Conservation (phyloP, 768 basidiomycete genomes). For the Russula vinacea region DNA sequence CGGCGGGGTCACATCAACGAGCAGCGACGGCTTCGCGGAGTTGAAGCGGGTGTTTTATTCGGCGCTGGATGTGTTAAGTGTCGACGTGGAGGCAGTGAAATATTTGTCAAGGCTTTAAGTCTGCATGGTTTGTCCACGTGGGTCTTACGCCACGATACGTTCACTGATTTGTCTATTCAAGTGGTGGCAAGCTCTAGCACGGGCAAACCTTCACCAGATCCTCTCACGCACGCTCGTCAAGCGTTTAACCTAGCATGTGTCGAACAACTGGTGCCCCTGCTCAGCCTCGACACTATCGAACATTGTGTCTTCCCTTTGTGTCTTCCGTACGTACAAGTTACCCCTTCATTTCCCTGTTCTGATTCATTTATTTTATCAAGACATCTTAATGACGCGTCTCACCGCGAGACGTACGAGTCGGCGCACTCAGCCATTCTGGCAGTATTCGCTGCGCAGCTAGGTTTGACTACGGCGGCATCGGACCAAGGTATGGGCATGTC, state of each 20-base stretch:
- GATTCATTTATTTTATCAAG: constrained; percentile 38
- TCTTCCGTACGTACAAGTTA: constrained; percentile 52
- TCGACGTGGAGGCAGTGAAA: constrained; percentile 39
- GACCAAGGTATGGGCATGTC: background rate
- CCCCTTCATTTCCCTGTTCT: constrained; percentile 12
- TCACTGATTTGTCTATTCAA: background rate
- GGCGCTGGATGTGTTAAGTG: constrained; percentile 67
- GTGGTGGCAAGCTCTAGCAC: constrained; percentile 12
- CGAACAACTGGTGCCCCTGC: constrained; percentile 70
- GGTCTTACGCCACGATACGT: background rate
- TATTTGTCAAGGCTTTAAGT: constrained; percentile 41
- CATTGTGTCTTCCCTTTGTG: constrained; percentile 58
- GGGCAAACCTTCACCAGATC: background rate
- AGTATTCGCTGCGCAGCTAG: constrained; percentile 52
- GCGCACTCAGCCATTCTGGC: constrained; percentile 82
- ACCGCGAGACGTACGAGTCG: constrained; percentile 81
- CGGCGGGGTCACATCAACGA: constrained; percentile 62
- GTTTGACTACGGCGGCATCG: constrained; percentile 13
- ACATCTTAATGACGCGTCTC: constrained; percentile 51
- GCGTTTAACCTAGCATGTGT: constrained; percentile 66
- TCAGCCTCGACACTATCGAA: constrained; percentile 53
- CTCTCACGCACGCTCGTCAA: constrained; percentile 35
- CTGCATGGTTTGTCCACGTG: constrained; percentile 8
- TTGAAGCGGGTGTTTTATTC: constrained; percentile 74
- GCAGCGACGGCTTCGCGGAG: constrained; percentile 59